Base-by-base conservation (phyloP, 257 asterid species). In the Ophiorrhiza pumila region DNA sequence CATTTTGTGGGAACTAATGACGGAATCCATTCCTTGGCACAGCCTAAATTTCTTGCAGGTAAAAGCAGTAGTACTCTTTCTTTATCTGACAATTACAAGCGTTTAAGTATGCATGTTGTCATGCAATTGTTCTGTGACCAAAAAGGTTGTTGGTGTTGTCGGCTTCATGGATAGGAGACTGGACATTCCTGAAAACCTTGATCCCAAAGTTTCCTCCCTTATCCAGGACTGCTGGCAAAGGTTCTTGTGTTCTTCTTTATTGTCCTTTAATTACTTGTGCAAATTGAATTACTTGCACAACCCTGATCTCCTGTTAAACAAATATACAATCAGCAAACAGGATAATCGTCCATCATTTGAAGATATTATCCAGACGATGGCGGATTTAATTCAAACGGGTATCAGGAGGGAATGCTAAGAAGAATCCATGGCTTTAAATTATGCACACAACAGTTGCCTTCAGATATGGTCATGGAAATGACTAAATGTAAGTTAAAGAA, bases 221-320 rank as follows among this genome's bases (percentile, higher is more conserved):
- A 91, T 91, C 58, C 64, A 71, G 2, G 93, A 91, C 63, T 91
- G 96, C 69, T 91, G 96, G 96, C 81, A 75, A 77, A 85, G 97
- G 97, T 91, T 77, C 35, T 58, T 42, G 58, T 47, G 41, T 46
- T 47, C 23, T 57, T 55, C 55, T 39, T 25, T 60, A 45, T 9
- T 25, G 2, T 18, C 22, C 12, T 42, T 20, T 67, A 37, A 42
- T 49, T 50, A n/a, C n/a, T n/a, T n/a, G n/a, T n/a, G n/a, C n/a
- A n/a, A n/a, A n/a, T n/a, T n/a, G n/a, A n/a, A n/a, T n/a, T n/a
- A n/a, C n/a, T n/a, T n/a, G n/a, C 34, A 23, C 7, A 29, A 35
- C 31, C 2, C 43, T 52, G 10, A 18, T 13, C 32, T 64, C 55
- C 41, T 56, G 53, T 65, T 25, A 67, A n/a, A 73, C 72, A 62